Evolutionary conservation across 768 basidiomycete species (phyloP), one percentile per base, ranked within the genome.

Genomic region (Suillus clintonianus): DNA sequence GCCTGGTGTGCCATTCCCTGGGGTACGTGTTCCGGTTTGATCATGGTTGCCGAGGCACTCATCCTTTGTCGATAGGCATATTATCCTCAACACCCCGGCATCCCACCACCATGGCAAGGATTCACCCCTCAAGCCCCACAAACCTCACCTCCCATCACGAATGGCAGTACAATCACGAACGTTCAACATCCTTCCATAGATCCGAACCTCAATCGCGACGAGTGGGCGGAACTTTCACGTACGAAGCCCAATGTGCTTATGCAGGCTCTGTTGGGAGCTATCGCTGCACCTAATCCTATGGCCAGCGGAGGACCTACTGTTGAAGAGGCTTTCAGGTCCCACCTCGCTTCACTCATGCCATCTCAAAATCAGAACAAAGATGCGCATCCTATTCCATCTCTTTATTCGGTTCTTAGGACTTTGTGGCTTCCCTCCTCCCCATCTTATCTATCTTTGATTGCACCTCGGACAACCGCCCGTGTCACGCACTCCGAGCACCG

Each of bases 361-460:
- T 83, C 79, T 24, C 70, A 79, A 34, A 74, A 76, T 48, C 82
- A 82, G 68, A 77, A 77, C 19, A 73, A 76, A 59, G 76, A 79
- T 41, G 70, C 71, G n/a, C 82, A 85, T 58, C 74, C 84, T 15
- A 88, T 90, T 41, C 91, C 91, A 0, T 84, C 87, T 0, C 78
- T 92, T 0, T 94, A 93, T 72, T 89, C 88, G 8, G 84, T 90
- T 64, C 80, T 93, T 47, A 91, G 90, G 72, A 92, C 92, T 0
- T 93, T 94, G 67, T 93, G 92, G 92, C 80, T 94, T 15, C 91
- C 91, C 0, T 87, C 86, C 0, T 91, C 90, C 0, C 91, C 92
- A 0, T 81, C 87, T 0, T 93, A 91, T 70, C 90, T 92, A 67
- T 85, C 87, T 0, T 80, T 92, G 43, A 92, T 91, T 11, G 89